Evolutionary conservation across 208 protist species (phyloP).

Genomic region (Leishmania tropica): DNA sequence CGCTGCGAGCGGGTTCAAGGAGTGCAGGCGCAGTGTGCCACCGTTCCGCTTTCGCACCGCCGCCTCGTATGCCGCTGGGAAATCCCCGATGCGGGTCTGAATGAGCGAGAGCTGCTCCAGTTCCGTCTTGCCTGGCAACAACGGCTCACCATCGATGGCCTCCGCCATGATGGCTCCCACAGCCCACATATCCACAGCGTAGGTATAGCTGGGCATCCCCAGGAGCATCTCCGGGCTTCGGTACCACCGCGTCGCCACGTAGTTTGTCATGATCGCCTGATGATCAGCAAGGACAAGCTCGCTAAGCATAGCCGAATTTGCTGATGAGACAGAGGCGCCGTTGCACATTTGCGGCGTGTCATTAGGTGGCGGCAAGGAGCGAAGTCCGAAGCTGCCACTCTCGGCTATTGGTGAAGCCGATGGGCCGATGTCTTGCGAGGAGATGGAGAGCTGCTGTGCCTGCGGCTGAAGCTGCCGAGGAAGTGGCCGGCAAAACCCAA

Average conservation of each 20-base stretch:
- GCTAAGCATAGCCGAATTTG: constrained; percentile 27
- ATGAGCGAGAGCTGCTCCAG: constrained; percentile 88
- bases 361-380: background rate
- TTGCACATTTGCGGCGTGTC: background rate
- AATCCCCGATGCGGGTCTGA: constrained; percentile 66
- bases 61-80: constrained; percentile 47
- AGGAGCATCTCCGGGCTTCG: constrained; percentile 93
- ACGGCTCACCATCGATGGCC: constrained; percentile 69
- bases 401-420: background rate
- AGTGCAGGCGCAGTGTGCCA: constrained; percentile 32
- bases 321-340: background rate
- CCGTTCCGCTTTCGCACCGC: constrained; percentile 52
- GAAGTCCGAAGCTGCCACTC: background rate
- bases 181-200: constrained; percentile 91
- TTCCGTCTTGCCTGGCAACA: constrained; percentile 89
- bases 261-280: constrained; percentile 77
- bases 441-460: background rate
- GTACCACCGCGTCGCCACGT: constrained; percentile 94
- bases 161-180: constrained; percentile 93
- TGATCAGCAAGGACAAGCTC: constrained; percentile 50
- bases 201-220: constrained; percentile 73
- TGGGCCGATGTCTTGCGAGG: background rate
- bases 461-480: constrained; percentile 19
- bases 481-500: constrained; percentile 83
- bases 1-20: constrained; percentile 17